These are phyloP conservation scores for Rubroboletus pulcherrimus DNA, from an alignment of 768 basidiomycete genomes.

Conservation along the genomic window DNA sequence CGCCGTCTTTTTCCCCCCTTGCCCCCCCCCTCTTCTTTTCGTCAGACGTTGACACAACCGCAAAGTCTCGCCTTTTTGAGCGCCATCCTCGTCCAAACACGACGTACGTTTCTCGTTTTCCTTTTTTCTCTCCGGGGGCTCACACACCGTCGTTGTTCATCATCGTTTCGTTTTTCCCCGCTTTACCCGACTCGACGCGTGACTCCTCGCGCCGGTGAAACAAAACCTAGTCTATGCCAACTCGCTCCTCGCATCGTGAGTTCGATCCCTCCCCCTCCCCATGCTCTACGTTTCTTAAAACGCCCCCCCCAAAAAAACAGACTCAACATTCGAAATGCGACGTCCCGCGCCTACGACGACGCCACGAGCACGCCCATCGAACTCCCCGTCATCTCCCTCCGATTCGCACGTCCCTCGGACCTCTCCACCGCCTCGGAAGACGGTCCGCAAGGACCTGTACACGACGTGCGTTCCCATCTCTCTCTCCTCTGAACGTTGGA, in stretches of 20 bases:
- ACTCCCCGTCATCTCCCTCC: constrained; percentile 18
- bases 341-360: constrained; percentile 11
- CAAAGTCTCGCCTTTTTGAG: constrained; percentile 18
- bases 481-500: not conserved
- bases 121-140: not conserved
- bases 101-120: constrained; percentile 16
- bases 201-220: too few relatives aligned
- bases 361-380: constrained; percentile 1
- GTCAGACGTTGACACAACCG: constrained; percentile 20
- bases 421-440: not conserved
- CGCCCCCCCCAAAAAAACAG: too few relatives aligned
- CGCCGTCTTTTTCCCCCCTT: too few relatives aligned
- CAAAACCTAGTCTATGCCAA: constrained; percentile 23
- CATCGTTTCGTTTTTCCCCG: too few relatives aligned
- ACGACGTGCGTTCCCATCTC: not conserved
- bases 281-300: too few relatives aligned
- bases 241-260: constrained; percentile 28
- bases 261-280: too few relatives aligned
- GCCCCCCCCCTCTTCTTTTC: too few relatives aligned
- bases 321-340: constrained; percentile 26
- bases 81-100: constrained; percentile 23
- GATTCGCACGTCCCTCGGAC: constrained; percentile 21
- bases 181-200: too few relatives aligned
- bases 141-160: too few relatives aligned
- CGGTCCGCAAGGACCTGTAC: not conserved